These are phyloP conservation scores for Magnolia sinica DNA, from an alignment of 164 flowering plant genomes.

Conservation along the genomic window DNA sequence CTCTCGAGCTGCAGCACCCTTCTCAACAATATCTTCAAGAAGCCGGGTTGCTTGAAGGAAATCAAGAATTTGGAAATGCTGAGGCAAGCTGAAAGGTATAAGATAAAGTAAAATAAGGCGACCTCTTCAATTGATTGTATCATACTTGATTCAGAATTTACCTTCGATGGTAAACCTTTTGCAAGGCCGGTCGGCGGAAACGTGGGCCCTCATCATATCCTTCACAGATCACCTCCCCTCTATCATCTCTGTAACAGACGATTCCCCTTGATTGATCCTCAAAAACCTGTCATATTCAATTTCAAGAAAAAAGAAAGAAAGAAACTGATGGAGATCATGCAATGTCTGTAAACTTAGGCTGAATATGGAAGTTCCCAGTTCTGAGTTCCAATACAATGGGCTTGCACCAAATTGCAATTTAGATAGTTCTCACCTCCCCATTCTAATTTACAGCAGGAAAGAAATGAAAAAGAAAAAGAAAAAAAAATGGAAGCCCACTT, in stretches of 20 bases:
- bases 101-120: not conserved
- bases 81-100: not conserved
- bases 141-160: slow-evolving; percentile 9
- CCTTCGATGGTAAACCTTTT: slow-evolving; percentile 28
- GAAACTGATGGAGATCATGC: not conserved
- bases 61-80: not conserved
- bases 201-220: slow-evolving; percentile 62
- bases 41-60: not conserved
- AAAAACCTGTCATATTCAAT: slow-evolving; percentile 1
- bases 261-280: slow-evolving; percentile 17
- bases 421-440: not conserved
- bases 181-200: slow-evolving; percentile 25
- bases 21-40: not conserved
- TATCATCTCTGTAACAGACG: slow-evolving; percentile 14
- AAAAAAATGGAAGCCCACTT: not conserved
- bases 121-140: not conserved
- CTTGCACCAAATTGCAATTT: not conserved
- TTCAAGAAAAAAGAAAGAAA: not conserved
- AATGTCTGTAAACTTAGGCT: not conserved
- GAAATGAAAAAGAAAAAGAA: not conserved
- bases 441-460: not conserved
- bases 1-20: not conserved
- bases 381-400: no score
- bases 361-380: not conserved
- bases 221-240: slow-evolving; percentile 13